phyloP scores from a whole-genome alignment of 2,329 filamentous ascomycete genomes.

The Colletotrichum musae region DNA sequence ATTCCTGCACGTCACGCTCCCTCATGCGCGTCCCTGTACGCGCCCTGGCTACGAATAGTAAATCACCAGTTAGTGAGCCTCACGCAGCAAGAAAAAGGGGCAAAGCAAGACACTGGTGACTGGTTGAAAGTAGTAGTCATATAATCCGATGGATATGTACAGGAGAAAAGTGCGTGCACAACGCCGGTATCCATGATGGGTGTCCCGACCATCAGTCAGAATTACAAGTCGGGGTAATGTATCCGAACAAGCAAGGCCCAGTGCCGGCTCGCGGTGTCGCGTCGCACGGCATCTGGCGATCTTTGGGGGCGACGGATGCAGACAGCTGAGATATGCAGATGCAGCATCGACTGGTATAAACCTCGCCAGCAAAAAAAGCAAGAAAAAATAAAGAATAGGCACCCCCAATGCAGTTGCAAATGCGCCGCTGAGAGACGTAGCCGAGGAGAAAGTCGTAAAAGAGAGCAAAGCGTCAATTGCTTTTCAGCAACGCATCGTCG shows the following conservation, averaged over 20 bases:
- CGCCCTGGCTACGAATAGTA: background rate
- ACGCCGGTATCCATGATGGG: conserved; percentile 21
- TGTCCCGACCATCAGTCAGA: conserved; percentile 30
- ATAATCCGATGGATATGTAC: conserved; percentile 38
- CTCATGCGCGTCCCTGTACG: background rate
- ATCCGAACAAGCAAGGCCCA: conserved; percentile 31
- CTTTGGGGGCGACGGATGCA: conserved; percentile 8
- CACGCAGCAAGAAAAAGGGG: background rate
- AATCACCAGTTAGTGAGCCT: background rate
- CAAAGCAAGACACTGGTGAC: background rate
- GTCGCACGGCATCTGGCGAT: conserved; percentile 15
- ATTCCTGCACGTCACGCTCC: conserved; percentile 16
- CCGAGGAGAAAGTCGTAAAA: conserved; percentile 32
- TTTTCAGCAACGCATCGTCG: conserved; percentile 28
- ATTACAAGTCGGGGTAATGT: conserved; percentile 37
- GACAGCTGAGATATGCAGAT: background rate
- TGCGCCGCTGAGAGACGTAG: conserved; percentile 31
- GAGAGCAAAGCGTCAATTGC: conserved; percentile 36
- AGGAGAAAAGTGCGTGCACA: conserved; percentile 31
- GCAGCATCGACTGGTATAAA: conserved; percentile 11
- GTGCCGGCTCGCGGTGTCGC: conserved; percentile 1
- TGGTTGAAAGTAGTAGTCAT: conserved; percentile 22
- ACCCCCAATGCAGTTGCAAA: conserved; percentile 34
- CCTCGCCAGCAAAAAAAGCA: background rate
- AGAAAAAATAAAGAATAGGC: conserved; percentile 15